Evolutionary conservation across 192 early-diverging fungal species (phyloP).

Genomic region (Coemansia sp.): DNA sequence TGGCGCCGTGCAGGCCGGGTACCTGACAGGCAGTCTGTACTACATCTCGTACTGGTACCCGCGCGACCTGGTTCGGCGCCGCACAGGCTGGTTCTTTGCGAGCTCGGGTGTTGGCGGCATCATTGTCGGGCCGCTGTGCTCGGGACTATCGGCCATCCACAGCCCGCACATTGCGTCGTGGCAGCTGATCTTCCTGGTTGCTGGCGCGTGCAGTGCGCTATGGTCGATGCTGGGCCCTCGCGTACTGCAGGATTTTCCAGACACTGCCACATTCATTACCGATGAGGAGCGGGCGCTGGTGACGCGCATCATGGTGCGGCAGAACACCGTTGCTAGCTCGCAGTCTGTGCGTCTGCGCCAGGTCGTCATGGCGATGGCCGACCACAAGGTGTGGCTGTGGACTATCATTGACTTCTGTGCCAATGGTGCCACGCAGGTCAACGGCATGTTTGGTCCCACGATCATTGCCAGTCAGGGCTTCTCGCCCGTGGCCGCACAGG

Average conservation of each 20-base stretch:
- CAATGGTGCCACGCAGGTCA: slow-evolving; percentile 46
- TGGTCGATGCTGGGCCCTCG: slow-evolving; percentile 38
- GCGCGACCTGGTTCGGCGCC: slow-evolving; percentile 30
- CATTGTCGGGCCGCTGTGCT: slow-evolving; percentile 41
- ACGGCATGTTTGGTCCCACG: slow-evolving; percentile 53
- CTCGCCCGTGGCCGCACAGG: slow-evolving; percentile 32
- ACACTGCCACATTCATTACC: slow-evolving; percentile 39
- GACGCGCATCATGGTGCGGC: slow-evolving; percentile 27
- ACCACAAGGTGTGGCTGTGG: slow-evolving; percentile 48
- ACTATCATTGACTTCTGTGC: slow-evolving; percentile 46
- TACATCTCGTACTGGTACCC: slow-evolving; percentile 56
- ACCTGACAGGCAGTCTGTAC: slow-evolving; percentile 47
- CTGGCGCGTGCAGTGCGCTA: slow-evolving; percentile 24
- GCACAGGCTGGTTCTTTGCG: slow-evolving; percentile 49
- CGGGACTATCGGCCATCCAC: slow-evolving; percentile 19
- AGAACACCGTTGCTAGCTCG: slow-evolving; percentile 42
- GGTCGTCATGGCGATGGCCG: slow-evolving; percentile 20
- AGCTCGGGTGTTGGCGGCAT: slow-evolving; percentile 45
- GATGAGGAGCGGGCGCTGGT: slow-evolving; percentile 28
- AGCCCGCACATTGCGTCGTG: slow-evolving; percentile 11
- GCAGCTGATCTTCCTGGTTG: slow-evolving; percentile 40
- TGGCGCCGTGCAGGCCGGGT: slow-evolving; percentile 49
- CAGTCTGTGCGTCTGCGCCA: slow-evolving; percentile 29
- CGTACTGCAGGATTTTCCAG: slow-evolving; percentile 43
- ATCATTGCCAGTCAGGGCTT: slow-evolving; percentile 49